Base-by-base conservation (phyloP, 495 filamentous ascomycete species). In the Tuber umbilicatum region DNA sequence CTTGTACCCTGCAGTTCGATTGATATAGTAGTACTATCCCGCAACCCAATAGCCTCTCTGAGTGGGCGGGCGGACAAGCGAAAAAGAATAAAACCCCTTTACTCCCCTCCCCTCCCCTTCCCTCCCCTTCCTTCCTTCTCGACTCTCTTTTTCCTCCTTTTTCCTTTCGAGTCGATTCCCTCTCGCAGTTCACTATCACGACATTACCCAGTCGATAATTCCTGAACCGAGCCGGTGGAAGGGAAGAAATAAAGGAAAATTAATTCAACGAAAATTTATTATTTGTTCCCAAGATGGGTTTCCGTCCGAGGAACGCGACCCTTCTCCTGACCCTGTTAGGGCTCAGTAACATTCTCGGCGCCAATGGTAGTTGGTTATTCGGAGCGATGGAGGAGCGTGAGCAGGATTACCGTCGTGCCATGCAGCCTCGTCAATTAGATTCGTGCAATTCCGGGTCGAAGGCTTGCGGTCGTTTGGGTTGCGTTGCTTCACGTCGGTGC, bases 401-500 rank as follows among this genome's bases (percentile, higher is more conserved):
- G 55, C 2, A 31, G 27, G 55, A 64, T 64, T 35, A 64, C 27
- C 55, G 55, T 35, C 55, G 55, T 35, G 55, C 55, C 27, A 35
- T 64, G n/a, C 23, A 71, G 39, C 23, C 60, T 77, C 23, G 39
- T 38, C 38, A 43, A 27, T 23, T 69, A 68, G 40, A 69, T 27
- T 37, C 35, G 2, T 78, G 76, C 37, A 68, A 23, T n/a, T 0
- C 23, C 5, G 76, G 76, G 10, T 70, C 10, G 14, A 69, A 42
- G 39, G 17, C 47, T 5, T 78, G 76, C 47, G 76, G 76, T 40
- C 38, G 35, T 40, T 43, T 35, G 21, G 76, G 76, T 27, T 78
- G 76, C 47, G 3, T 77, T 23, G 37, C 39, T 2, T 1, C 38
- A 10, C 6, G 9, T 38, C 47, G 45, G 6, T 78, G 76, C n/a